These are phyloP conservation scores for Neonectria magnoliae DNA, from an alignment of 2,329 filamentous ascomycete genomes.

Conservation along the genomic window DNA sequence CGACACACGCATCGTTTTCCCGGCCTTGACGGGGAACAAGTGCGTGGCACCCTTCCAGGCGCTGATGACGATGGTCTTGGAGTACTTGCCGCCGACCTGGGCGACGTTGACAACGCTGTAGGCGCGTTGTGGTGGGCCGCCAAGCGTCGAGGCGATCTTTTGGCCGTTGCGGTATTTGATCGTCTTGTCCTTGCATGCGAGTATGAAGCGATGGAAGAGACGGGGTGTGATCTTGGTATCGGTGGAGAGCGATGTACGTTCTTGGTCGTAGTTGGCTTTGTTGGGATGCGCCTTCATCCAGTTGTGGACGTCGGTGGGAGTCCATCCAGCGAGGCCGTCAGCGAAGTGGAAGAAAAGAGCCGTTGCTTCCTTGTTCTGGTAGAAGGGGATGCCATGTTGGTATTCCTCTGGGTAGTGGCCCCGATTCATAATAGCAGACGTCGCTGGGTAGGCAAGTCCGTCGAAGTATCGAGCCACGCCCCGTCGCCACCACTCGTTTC, in stretches of 20 bases:
- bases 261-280: slow-evolving; percentile 20
- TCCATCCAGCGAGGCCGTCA: slow-evolving; percentile 22
- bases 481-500: slow-evolving; percentile 17
- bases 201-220: slow-evolving; percentile 23
- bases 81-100: slow-evolving; percentile 6
- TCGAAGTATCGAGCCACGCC: slow-evolving; percentile 25
- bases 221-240: slow-evolving; percentile 21
- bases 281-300: slow-evolving; percentile 30
- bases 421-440: slow-evolving; percentile 4
- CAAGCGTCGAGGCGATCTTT: slow-evolving; percentile 14
- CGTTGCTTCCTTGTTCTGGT: slow-evolving; percentile 19
- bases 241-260: slow-evolving; percentile 20
- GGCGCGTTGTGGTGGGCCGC: slow-evolving; percentile 4
- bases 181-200: slow-evolving; percentile 26
- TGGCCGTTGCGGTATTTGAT: slow-evolving; percentile 26
- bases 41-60: slow-evolving; percentile 20
- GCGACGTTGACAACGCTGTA: slow-evolving; percentile 7
- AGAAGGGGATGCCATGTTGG: slow-evolving; percentile 7
- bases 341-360: slow-evolving; percentile 26
- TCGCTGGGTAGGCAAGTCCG: slow-evolving; percentile 14
- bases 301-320: slow-evolving; percentile 14
- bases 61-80: slow-evolving; percentile 9
- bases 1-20: slow-evolving; percentile 17
- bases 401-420: slow-evolving; percentile 21
- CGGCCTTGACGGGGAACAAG: slow-evolving; percentile 20